Evolutionary conservation across 2,329 filamentous ascomycete species (phyloP).

Genomic region (Ceratocystis destructans): DNA sequence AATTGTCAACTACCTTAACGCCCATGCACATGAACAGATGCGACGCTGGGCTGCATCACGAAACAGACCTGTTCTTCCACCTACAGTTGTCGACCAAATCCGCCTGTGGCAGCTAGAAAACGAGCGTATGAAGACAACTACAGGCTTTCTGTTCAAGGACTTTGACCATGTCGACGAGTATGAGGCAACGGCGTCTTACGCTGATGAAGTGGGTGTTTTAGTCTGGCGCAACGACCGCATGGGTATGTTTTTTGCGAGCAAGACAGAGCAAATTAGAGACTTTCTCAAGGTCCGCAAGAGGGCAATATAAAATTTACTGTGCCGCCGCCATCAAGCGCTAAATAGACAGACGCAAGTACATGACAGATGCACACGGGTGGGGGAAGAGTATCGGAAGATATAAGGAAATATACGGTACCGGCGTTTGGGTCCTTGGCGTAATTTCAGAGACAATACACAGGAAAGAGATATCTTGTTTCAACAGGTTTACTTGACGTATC

Average conservation of each 20-base stretch:
- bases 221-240: constrained; percentile 71
- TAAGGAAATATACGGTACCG: not conserved
- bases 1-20: constrained; percentile 82
- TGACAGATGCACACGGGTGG: not conserved
- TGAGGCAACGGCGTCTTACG: constrained; percentile 57
- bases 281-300: constrained; percentile 58
- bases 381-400: not conserved
- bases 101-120: constrained; percentile 95
- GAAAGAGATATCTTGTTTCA: not conserved
- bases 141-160: constrained; percentile 80
- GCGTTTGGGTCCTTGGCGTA: not conserved
- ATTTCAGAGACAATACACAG: not conserved
- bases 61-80: constrained; percentile 64
- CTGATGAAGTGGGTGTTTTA: constrained; percentile 79
- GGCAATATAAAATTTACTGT: constrained; percentile 26
- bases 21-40: constrained; percentile 92
- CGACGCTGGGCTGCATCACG: constrained; percentile 47
- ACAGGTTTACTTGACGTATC: not conserved
- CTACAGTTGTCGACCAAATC: constrained; percentile 95
- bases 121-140: constrained; percentile 75
- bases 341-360: not conserved
- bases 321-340: not conserved
- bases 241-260: constrained; percentile 80
- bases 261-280: constrained; percentile 74
- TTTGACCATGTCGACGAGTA: constrained; percentile 63